These are phyloP conservation scores for Dictyostelium capitatum DNA, from an alignment of 78 protist species.

Conservation along the genomic window DNA sequence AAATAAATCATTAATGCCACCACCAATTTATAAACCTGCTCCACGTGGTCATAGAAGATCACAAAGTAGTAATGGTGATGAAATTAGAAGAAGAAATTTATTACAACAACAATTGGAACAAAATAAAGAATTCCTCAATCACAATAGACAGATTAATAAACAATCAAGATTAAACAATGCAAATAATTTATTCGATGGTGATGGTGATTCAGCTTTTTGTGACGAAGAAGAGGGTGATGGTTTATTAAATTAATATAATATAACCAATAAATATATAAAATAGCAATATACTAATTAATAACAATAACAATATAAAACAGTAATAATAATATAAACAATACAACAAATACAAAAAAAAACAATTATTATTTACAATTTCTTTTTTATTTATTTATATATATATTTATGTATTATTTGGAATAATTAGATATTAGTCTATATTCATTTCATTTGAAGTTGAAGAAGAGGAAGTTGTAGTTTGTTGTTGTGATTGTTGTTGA, in stretches of 20 bases:
- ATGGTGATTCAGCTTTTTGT: constrained; percentile 15
- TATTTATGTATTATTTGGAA: not conserved
- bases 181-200: constrained; percentile 1
- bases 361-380: not conserved
- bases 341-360: not conserved
- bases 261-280: not conserved
- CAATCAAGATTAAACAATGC: not conserved
- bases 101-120: constrained; percentile 78
- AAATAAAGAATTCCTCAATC: constrained; percentile 44
- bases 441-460: constrained; percentile 4
- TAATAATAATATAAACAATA: not conserved
- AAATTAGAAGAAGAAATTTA: constrained; percentile 60
- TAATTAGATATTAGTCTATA: not conserved
- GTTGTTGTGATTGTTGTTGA: not conserved
- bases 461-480: not conserved
- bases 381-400: no score
- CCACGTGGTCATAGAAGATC: constrained; percentile 66
- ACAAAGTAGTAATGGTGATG: constrained; percentile 64
- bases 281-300: not conserved
- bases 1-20: constrained; percentile 36
- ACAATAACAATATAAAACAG: not conserved
- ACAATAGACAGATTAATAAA: constrained; percentile 23
- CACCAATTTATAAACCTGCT: constrained; percentile 28
- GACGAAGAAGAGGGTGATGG: constrained; percentile 4
- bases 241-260: not conserved